A percentile compares a stretch with the other conserved stretches of the same genome.
Conservation (phyloP, 108 stramenopile genomes). For the Mayamaea pseudoterrestris region DNA sequence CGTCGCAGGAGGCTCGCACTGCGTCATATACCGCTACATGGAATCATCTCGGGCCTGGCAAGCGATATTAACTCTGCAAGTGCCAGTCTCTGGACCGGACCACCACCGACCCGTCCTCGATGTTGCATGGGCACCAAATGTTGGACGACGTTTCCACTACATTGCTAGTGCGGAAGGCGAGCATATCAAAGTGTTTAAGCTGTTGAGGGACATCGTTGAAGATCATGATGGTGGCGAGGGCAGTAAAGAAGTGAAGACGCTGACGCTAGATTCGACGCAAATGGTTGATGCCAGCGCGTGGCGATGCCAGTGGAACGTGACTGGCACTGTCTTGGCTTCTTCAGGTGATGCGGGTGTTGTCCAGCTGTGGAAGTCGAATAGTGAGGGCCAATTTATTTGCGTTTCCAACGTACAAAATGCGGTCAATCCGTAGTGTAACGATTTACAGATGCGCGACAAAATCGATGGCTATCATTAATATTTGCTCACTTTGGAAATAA, state of each 20-base stretch:
- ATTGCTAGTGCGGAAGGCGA: slow-evolving; percentile 58
- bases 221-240: not conserved
- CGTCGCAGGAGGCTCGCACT: slow-evolving; percentile 53
- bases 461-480: too few species aligned
- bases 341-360: slow-evolving; percentile 77
- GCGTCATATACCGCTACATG: slow-evolving; percentile 52
- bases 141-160: slow-evolving; percentile 82
- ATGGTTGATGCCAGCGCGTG: slow-evolving; percentile 45
- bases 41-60: slow-evolving; percentile 57
- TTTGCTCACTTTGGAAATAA: too few species aligned
- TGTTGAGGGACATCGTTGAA: slow-evolving; percentile 2
- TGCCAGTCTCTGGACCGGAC: slow-evolving; percentile 30
- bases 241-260: slow-evolving; percentile 8
- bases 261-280: slow-evolving; percentile 55
- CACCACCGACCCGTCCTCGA: too few species aligned
- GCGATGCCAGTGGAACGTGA: slow-evolving; percentile 83
- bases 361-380: slow-evolving; percentile 67
- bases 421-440: too few species aligned
- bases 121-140: slow-evolving; percentile 91
- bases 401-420: slow-evolving; percentile 52
- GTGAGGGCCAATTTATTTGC: slow-evolving; percentile 54
- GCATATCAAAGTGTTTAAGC: slow-evolving; percentile 27
- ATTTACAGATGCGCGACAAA: not conserved
- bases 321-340: slow-evolving; percentile 82
- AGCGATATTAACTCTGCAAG: slow-evolving; percentile 34